phyloP scores from a whole-genome alignment of 305 asterid species.

The Solanum hybrid region DNA sequence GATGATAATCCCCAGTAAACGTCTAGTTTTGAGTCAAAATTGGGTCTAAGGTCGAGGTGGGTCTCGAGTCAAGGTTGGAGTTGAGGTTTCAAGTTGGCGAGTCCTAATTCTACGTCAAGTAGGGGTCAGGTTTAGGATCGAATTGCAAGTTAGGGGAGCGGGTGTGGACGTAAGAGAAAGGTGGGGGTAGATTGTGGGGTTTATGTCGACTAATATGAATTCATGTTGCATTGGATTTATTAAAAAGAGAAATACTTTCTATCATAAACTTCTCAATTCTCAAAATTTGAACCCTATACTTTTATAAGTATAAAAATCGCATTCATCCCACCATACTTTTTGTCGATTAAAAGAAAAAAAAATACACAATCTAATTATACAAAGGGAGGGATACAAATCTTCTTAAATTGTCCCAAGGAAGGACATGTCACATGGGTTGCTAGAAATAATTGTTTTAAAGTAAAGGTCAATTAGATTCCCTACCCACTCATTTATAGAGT shows the following conservation, averaged over 20 bases:
- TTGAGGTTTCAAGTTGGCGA: background rate
- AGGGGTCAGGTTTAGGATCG: background rate
- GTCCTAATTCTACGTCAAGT: accelerated
- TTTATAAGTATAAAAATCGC: background rate
- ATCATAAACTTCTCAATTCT: accelerated
- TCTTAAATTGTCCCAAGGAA: background rate
- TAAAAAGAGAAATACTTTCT: background rate
- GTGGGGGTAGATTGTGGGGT: background rate
- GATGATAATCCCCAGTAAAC: background rate
- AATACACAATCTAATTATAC: background rate
- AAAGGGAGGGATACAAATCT: background rate
- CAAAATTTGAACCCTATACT: background rate
- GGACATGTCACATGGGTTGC: conserved; percentile 8
- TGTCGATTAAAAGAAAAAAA: background rate
- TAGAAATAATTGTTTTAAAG: background rate
- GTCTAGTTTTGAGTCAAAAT: background rate
- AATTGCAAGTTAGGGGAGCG: background rate
- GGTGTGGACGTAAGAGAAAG: background rate
- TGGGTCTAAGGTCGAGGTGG: background rate
- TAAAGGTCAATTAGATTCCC: conserved; percentile 6
- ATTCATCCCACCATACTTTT: background rate
- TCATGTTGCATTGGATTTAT: background rate
- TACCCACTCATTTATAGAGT: background rate
- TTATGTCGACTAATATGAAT: background rate
- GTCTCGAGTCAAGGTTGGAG: background rate